These are phyloP conservation scores for Pyricularia sp. DNA, from an alignment of 2,329 filamentous ascomycete species.

Conservation along the genomic window DNA sequence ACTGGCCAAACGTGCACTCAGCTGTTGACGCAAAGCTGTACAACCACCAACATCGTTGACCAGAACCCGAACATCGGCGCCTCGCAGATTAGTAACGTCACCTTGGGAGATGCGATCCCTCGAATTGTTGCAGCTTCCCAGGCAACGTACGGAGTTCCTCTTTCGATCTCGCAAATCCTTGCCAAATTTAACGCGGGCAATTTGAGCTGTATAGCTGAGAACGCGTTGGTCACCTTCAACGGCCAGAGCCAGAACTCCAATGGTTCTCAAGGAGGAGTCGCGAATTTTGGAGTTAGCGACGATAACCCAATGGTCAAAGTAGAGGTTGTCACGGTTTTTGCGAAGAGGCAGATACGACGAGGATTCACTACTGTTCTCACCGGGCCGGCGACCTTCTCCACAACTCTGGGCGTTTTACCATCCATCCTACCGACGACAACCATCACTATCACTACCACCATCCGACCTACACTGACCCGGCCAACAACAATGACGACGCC, in stretches of 20 bases:
- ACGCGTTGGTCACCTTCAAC: constrained; percentile 76
- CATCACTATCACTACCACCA: constrained; percentile 12
- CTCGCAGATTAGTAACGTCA: constrained; percentile 48
- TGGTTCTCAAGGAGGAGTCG: constrained; percentile 5
- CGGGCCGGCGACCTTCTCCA: neutral
- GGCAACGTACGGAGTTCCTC: constrained; percentile 60
- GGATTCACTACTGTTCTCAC: neutral
- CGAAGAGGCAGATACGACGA: neutral
- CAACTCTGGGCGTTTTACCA: neutral
- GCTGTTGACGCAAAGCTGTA: constrained; percentile 35
- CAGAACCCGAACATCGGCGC: constrained; percentile 15
- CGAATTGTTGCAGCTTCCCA: constrained; percentile 54
- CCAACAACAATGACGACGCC: constrained; percentile 15
- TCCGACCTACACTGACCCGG: constrained; percentile 13
- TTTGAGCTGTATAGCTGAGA: constrained; percentile 72
- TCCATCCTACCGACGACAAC: constrained; percentile 5
- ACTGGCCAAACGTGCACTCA: constrained; percentile 44
- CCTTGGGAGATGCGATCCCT: constrained; percentile 67
- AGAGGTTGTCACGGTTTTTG: constrained; percentile 5
- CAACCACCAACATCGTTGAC: constrained; percentile 30
- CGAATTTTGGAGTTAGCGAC: constrained; percentile 4
- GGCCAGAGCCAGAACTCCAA: constrained; percentile 25
- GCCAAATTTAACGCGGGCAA: constrained; percentile 62
- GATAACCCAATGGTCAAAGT: constrained; percentile 11
- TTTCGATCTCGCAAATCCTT: constrained; percentile 57